These are phyloP conservation scores for Talaromyces sp. DNA, from an alignment of 2,329 filamentous ascomycete genomes.

Conservation along the genomic window DNA sequence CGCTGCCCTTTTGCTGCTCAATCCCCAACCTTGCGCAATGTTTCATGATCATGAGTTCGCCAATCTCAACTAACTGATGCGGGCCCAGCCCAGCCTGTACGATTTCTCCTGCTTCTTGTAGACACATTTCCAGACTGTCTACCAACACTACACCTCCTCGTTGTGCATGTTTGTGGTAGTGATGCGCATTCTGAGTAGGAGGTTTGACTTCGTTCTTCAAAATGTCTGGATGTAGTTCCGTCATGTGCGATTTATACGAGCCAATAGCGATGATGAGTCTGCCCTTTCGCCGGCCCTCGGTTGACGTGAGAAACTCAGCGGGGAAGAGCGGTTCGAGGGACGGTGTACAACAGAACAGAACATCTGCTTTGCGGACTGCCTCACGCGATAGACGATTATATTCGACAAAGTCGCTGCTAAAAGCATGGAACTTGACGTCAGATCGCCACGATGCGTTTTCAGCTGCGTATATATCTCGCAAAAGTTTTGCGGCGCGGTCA, in stretches of 20 bases:
- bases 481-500: slow-evolving; percentile 43
- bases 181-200: slow-evolving; percentile 38
- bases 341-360: slow-evolving; percentile 86
- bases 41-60: slow-evolving; percentile 69
- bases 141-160: slow-evolving; percentile 60
- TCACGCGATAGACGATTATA: slow-evolving; percentile 65
- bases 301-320: slow-evolving; percentile 63
- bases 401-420: slow-evolving; percentile 69
- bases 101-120: slow-evolving; percentile 83
- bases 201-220: slow-evolving; percentile 60
- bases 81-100: slow-evolving; percentile 71
- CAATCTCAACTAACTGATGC: slow-evolving; percentile 78
- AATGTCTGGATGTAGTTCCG: slow-evolving; percentile 75
- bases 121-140: slow-evolving; percentile 69
- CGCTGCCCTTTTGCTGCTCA: slow-evolving; percentile 30
- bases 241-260: slow-evolving; percentile 66
- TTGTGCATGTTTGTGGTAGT: slow-evolving; percentile 50
- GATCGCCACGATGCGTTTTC: slow-evolving; percentile 59
- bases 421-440: slow-evolving; percentile 63
- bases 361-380: slow-evolving; percentile 66
- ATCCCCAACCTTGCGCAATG: slow-evolving; percentile 43
- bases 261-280: slow-evolving; percentile 44
- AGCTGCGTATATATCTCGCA: slow-evolving; percentile 54
- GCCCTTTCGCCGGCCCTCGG: slow-evolving; percentile 44
- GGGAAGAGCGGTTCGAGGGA: slow-evolving; percentile 73